Evolutionary conservation across 164 flowering plant species (phyloP).

Genomic region (Piper longum): DNA sequence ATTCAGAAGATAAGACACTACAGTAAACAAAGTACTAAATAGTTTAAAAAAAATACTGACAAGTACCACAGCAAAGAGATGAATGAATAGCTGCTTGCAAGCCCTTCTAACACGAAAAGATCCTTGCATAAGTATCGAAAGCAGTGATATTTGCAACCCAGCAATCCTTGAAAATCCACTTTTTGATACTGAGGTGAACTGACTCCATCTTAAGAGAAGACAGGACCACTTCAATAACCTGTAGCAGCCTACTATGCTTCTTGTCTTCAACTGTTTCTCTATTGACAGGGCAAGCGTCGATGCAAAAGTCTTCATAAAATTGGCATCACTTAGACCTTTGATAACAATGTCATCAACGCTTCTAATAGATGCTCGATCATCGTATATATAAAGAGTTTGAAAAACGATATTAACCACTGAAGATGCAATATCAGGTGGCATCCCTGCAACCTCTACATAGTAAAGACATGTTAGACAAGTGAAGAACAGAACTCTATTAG

Average conservation of each 20-base stretch:
- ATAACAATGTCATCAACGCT: constrained; percentile 70
- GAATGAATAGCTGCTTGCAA: constrained; percentile 41
- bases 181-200: constrained; percentile 61
- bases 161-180: constrained; percentile 71
- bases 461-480: not conserved
- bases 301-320: constrained; percentile 84
- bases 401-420: constrained; percentile 60
- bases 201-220: constrained; percentile 51
- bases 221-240: constrained; percentile 86
- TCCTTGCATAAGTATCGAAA: constrained; percentile 46
- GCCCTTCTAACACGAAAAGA: constrained; percentile 56
- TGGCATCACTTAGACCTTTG: constrained; percentile 32
- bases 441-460: constrained; percentile 32
- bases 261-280: constrained; percentile 62
- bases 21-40: not conserved
- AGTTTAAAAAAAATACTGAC: not conserved
- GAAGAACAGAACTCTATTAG: no score
- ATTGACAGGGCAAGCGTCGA: constrained; percentile 62
- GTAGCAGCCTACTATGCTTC: constrained; percentile 44
- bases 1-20: not conserved
- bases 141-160: constrained; percentile 52
- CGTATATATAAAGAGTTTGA: constrained; percentile 53
- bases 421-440: constrained; percentile 49
- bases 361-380: constrained; percentile 65
- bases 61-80: constrained; percentile 61